Evolutionary conservation across 1,284 basidiomycete species (phyloP).

Genomic region (Trametes polyzona): DNA sequence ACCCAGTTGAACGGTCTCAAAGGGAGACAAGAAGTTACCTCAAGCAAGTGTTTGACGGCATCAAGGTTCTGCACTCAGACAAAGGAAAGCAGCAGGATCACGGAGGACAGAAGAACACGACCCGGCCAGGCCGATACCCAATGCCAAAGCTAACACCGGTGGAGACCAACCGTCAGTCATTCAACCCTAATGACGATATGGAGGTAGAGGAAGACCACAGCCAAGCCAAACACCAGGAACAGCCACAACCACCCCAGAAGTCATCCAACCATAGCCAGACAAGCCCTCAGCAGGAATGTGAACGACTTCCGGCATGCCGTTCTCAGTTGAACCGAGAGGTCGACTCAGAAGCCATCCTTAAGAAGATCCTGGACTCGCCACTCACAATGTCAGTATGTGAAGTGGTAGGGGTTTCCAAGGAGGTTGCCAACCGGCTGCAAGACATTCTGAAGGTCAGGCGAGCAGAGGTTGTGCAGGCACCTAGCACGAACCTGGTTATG

Average conservation of each 20-base stretch:
- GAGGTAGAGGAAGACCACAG: background rate
- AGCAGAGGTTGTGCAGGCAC: background rate
- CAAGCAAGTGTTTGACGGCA: slow-evolving; percentile 1
- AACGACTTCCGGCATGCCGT: background rate
- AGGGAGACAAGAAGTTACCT: background rate
- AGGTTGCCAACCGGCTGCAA: background rate
- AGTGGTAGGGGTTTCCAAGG: background rate
- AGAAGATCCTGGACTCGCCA: background rate
- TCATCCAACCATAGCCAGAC: background rate
- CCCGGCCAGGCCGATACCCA: background rate
- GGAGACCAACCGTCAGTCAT: background rate
- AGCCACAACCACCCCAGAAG: background rate
- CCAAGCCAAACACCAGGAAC: background rate
- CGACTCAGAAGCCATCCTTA: background rate
- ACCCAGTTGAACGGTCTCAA: background rate
- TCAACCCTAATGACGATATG: slow-evolving; percentile 2
- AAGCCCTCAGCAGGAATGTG: background rate
- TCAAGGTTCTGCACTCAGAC: background rate
- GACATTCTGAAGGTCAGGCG: background rate
- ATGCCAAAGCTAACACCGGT: background rate
- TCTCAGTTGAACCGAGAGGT: background rate
- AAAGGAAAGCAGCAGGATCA: slow-evolving; percentile 2
- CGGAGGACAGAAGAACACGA: background rate
- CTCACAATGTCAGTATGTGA: background rate
- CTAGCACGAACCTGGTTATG: background rate